Evolutionary conservation across 192 early-diverging fungal genomes (phyloP).

Genomic region (Entomortierella beljakovae): DNA sequence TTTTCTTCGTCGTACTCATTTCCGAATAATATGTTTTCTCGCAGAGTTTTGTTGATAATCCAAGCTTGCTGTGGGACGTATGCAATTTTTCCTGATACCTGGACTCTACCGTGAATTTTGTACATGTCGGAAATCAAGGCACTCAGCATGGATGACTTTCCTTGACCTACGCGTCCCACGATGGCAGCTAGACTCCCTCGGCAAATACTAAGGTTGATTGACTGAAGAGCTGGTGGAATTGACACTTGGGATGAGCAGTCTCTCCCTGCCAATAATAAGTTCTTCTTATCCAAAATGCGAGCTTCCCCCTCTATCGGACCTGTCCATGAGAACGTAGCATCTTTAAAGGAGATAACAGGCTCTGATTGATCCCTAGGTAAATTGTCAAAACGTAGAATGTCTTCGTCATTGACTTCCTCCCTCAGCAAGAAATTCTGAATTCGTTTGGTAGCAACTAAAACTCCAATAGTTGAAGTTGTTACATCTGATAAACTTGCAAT

Average conservation of each 20-base stretch:
- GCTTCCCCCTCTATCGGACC: neutral
- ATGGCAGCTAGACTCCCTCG: conserved; percentile 69
- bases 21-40: conserved; percentile 94
- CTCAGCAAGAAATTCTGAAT: conserved; percentile 57
- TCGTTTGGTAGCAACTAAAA: conserved; percentile 66
- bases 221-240: conserved; percentile 22
- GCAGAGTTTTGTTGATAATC: conserved; percentile 93
- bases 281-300: neutral
- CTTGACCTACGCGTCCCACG: conserved; percentile 66
- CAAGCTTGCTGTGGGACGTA: conserved; percentile 90
- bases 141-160: conserved; percentile 62
- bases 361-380: conserved; percentile 11
- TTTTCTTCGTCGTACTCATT: conserved; percentile 65
- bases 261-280: conserved; percentile 6
- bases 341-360: conserved; percentile 24
- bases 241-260: neutral
- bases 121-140: conserved; percentile 90
- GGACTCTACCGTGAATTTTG: conserved; percentile 68
- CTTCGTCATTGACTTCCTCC: conserved; percentile 39
- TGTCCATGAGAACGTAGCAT: conserved; percentile 20
- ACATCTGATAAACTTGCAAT: conserved; percentile 68
- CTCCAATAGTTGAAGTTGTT: conserved; percentile 65
- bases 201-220: conserved; percentile 40
- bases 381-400: conserved; percentile 20
- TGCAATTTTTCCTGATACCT: conserved; percentile 72